Base-by-base conservation (phyloP, 768 basidiomycete genomes). In the Tulasnella calospora region DNA sequence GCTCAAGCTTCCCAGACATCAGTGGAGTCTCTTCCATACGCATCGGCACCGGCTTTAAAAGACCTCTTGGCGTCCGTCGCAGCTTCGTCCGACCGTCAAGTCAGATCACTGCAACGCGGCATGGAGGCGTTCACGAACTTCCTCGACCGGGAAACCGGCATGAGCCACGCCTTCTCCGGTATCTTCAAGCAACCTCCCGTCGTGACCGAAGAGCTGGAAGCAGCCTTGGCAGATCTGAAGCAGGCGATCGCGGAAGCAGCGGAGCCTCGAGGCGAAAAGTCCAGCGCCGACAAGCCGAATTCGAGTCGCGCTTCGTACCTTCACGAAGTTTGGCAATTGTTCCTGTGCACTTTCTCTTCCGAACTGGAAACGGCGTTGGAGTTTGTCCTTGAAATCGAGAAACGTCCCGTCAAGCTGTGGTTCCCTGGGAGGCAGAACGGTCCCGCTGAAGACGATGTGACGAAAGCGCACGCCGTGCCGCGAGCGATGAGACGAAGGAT, bases 141-240 rank as follows among this genome's bases (percentile, higher is more conserved):
- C 73, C 69, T 73, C 44, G 77, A 78, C 12, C 77, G 71, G 12
- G 57, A 78, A 73, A 75, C 77, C 12, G 19, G 71, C 38, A 77
- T 40, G 71, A 27, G 36, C 76, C 44, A 69, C 30, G 21, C 72
- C 71, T 41, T 41, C 33, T 40, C 23, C 23, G 69, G 69, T 33
- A 41, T 57, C 17, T 47, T 74, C 74, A 41, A 46, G 40, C 44
- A 57, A 51, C 51, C 74, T n/a, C 23, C 74, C 15, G 35, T 47
- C 23, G 44, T n/a, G 0, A 47, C 46, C 41, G 74, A 47, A n/a
- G 74, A 57, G 23, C 35, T 74, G 10, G 46, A 74, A 74, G 51
- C 46, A 35, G 44, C 74, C 0, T 38, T 74, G 27, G 6, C 38
- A 8, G 46, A 46, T 1, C 17, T 74, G 35, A 36, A 55, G 10